Evolutionary conservation across 2,329 filamentous ascomycete genomes (phyloP), one percentile per base, ranked within the genome.

Genomic region (Dryadomyces sulphureus): DNA sequence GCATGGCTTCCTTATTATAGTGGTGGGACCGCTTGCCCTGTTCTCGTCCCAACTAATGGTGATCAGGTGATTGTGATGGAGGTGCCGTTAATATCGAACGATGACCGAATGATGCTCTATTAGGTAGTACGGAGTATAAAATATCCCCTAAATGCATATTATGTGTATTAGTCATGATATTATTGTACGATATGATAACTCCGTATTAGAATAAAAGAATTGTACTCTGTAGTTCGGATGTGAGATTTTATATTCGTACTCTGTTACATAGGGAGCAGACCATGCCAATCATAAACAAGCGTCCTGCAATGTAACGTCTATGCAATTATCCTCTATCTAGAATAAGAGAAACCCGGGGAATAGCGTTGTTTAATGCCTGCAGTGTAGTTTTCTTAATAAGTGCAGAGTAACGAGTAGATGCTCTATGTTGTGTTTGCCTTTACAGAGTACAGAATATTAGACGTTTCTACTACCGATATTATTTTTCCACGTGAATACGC

Each of bases 21-120:
- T n/a, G n/a, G n/a, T n/a, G n/a, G n/a, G n/a, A n/a, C n/a, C n/a
- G 20, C 20, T 38, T 19, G 19, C 36, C 36, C 20, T 11, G 36
- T 19, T 21, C 9, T 25, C 21, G 19, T 19, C 3, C 14, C 30
- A 27, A 14, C 35, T 9, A 16, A 22, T 40, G 27, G 14, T 5
- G 41, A 43, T 43, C 41, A 43, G 41, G 41, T 43, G 41, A 43
- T 43, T 11, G 6, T 27, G 19, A 5, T 14, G n/a, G 16, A 24
- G 30, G 24, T 34, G 30, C 20, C 20, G 19, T 22, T 5, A 24
- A 16, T 34, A 24, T 43, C 27, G 41, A 27, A 27, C 22, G 40
- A 41, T 16, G 25, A 36, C 16, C 34, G 34, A 7, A 36, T n/a
- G 34, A 19, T 32, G 16, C 16, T 32, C 27, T 32, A n/a, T n/a